Base-by-base conservation (phyloP, 1,139 yeast species). In the Groenewaldozyma sp. region DNA sequence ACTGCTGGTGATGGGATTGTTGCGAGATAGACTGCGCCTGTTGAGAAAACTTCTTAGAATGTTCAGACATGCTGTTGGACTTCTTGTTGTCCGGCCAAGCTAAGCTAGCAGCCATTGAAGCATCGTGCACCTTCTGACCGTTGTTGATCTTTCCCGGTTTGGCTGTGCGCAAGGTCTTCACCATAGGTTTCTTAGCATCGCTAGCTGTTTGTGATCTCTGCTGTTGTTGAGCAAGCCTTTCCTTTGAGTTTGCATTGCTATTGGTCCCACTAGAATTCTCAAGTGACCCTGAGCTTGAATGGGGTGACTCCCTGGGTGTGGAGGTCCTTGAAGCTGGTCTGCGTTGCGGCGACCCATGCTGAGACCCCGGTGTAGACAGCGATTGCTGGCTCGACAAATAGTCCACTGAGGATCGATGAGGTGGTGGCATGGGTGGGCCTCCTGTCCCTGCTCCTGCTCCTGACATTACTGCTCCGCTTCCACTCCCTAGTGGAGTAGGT, bases 71-170 rank as follows among this genome's bases (percentile, higher is more conserved):
- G 19, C 27, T 16, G 4, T 26, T 24, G 14, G 24, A 20, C 24
- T 33, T 37, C 2, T 35, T 24, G 9, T 45, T 42, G 13, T 34
- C 41, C 6, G 45, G 31, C 58, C 58, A 54, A 5, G 57, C 58
- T 26, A 50, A 34, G 4, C 51, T 41, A 2, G 57, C 58, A 6
- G 58, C 56, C 28, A 44, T 44, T 3, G 49, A 41, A 6, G 58
- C 53, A 3, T 47, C 39, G 6, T 51, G 43, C 4, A 40, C 47
- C 38, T 46, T 36, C 28, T 36, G 34, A 18, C 52, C 46, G 39
- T 45, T 35, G 27, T 40, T 27, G 27, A 45, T 34, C 39, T 45
- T 52, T n/a, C 48, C 47, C 3, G 50, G 40, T 36, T 45, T 50
- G 16, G 45, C 43, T 5, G 45, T 39, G 21, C 58, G 45, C 35